A percentile compares a stretch with the other conserved stretches of the same genome.
Evolutionary conservation across 805 yeast species (phyloP).

Genomic region (Brettanomyces naardenensis): DNA sequence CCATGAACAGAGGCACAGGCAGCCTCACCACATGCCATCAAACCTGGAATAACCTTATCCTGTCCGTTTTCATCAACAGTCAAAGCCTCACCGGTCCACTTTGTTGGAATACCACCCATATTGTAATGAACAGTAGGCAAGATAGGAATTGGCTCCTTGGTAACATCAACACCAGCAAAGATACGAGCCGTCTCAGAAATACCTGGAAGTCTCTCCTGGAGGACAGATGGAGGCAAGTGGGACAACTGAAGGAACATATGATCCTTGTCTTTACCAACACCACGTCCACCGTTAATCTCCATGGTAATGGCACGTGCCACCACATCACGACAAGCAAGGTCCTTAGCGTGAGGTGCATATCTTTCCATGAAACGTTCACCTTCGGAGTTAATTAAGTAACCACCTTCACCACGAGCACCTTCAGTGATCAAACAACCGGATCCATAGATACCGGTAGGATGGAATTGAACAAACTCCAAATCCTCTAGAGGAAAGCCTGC

Average conservation of each 20-base stretch:
- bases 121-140: slow-evolving; percentile 98
- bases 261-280: slow-evolving; percentile 95
- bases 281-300: slow-evolving; percentile 98
- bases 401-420: slow-evolving; percentile 99
- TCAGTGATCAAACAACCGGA: slow-evolving; percentile 98
- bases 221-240: slow-evolving; percentile 86
- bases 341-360: slow-evolving; percentile 98
- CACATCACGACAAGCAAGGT: slow-evolving; percentile 96
- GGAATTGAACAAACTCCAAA: slow-evolving; percentile 96
- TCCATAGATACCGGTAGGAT: slow-evolving; percentile 98
- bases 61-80: slow-evolving; percentile 80
- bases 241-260: slow-evolving; percentile 92
- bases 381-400: slow-evolving; percentile 88
- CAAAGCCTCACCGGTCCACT: slow-evolving; percentile 92
- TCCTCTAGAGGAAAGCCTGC: slow-evolving; percentile 98
- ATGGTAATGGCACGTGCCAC: slow-evolving; percentile 97
- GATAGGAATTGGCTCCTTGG: slow-evolving; percentile 98
- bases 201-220: slow-evolving; percentile 97
- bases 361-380: slow-evolving; percentile 99
- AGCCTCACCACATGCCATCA: slow-evolving; percentile 96
- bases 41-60: slow-evolving; percentile 87
- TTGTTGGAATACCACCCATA: slow-evolving; percentile 99
- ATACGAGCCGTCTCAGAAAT: slow-evolving; percentile 97
- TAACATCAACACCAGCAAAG: slow-evolving; percentile 98
- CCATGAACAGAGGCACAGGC: slow-evolving; percentile 99